Evolutionary conservation across 371 early-diverging fungal genomes (phyloP).

Genomic region (Apophysomyces sp.): DNA sequence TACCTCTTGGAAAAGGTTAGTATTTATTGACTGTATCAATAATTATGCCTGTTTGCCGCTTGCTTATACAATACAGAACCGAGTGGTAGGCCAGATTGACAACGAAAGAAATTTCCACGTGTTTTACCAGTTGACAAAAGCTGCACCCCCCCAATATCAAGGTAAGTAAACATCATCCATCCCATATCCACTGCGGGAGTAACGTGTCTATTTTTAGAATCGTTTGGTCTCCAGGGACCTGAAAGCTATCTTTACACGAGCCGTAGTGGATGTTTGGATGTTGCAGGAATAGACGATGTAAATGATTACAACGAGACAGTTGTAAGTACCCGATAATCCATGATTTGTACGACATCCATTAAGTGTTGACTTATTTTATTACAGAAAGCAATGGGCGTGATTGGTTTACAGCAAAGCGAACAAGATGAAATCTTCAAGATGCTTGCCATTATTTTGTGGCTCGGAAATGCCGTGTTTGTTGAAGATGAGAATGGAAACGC

Average conservation of each 20-base stretch:
- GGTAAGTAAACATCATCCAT: conserved; percentile 33
- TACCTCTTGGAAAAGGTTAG: conserved; percentile 96
- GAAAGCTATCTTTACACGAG: conserved; percentile 82
- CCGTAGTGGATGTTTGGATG: conserved; percentile 73
- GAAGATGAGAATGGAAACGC: conserved; percentile 70
- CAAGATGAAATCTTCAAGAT: conserved; percentile 81
- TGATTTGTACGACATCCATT: background rate
- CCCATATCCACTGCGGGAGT: background rate
- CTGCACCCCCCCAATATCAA: conserved; percentile 72
- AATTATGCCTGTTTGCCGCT: background rate
- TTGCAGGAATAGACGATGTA: conserved; percentile 80
- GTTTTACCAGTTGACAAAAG: conserved; percentile 89
- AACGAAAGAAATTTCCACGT: conserved; percentile 99
- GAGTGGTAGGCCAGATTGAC: conserved; percentile 94
- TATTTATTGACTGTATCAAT: background rate
- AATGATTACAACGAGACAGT: conserved; percentile 74
- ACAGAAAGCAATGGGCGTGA: conserved; percentile 77
- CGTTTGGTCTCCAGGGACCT: conserved; percentile 78
- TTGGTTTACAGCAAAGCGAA: conserved; percentile 72
- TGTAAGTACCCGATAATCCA: conserved; percentile 30
- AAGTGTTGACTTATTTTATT: background rate
- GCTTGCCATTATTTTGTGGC: conserved; percentile 81
- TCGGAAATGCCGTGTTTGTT: conserved; percentile 77
- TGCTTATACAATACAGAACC: conserved; percentile 45
- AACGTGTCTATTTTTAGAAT: conserved; percentile 37